Evolutionary conservation across 2,329 filamentous ascomycete genomes (phyloP).

Genomic region (Arthroderma sp.): DNA sequence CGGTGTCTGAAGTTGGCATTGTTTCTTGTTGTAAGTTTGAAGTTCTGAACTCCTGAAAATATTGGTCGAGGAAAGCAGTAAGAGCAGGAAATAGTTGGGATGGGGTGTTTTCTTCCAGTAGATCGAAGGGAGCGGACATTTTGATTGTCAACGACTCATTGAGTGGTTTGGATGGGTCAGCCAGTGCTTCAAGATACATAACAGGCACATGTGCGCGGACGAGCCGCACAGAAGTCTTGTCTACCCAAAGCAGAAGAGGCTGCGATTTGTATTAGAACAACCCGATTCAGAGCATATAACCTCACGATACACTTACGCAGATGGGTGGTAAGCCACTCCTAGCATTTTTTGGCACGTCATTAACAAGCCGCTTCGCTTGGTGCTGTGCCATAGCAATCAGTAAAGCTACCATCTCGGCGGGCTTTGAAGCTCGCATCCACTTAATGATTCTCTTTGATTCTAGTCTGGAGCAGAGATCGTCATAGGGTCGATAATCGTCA

Average conservation of each 20-base stretch:
- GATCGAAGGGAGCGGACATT: background rate
- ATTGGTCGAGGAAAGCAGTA: constrained; percentile 1
- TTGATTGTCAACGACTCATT: background rate
- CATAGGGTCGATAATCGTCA: background rate
- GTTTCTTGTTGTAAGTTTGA: too few relatives aligned
- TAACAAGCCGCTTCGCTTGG: background rate
- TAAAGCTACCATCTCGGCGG: constrained; percentile 2
- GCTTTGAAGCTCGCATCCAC: background rate
- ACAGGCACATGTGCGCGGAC: constrained; percentile 1
- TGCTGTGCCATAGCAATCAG: constrained; percentile 5
- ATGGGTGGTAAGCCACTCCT: too few relatives aligned
- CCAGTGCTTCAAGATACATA: constrained; percentile 2
- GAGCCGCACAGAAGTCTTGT: background rate
- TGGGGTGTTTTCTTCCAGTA: background rate
- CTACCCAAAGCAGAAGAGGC: constrained; percentile 1
- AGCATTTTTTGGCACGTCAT: too few relatives aligned
- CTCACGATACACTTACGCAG: too few relatives aligned
- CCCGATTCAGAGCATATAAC: background rate
- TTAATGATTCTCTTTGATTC: background rate
- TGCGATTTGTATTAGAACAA: background rate
- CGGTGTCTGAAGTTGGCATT: too few relatives aligned
- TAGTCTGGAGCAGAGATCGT: background rate
- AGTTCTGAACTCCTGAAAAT: background rate
- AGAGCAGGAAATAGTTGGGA: background rate
- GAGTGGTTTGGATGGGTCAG: background rate